Conservation (phyloP, 2,329 filamentous ascomycete species). For the Didymella lethalis region DNA sequence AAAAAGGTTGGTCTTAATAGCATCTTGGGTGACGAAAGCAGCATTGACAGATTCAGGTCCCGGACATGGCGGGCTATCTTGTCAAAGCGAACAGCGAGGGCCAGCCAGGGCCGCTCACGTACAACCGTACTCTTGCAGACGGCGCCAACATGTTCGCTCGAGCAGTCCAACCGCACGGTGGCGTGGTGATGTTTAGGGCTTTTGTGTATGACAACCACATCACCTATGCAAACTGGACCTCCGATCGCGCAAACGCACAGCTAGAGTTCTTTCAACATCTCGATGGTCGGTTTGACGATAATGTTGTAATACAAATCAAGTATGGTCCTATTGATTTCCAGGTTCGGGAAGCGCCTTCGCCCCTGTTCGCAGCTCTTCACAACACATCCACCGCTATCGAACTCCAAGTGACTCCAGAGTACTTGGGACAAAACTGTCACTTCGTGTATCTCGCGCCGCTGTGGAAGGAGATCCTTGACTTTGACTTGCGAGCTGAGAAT, state of each 20-base stretch:
- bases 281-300: constrained; percentile 72
- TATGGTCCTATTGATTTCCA: constrained; percentile 79
- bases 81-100: constrained; percentile 78
- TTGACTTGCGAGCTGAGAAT: constrained; percentile 69
- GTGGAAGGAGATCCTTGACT: constrained; percentile 73
- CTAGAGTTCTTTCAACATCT: constrained; percentile 71
- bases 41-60: constrained; percentile 38
- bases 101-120: constrained; percentile 72
- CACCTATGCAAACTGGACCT: constrained; percentile 67
- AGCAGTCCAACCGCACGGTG: constrained; percentile 90
- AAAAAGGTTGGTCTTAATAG: constrained; percentile 52
- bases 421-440: constrained; percentile 74
- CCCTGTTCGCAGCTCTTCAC: constrained; percentile 65
- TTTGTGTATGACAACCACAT: constrained; percentile 72
- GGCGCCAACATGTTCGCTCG: constrained; percentile 78
- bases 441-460: constrained; percentile 72
- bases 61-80: constrained; percentile 73
- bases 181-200: constrained; percentile 77
- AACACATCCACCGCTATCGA: constrained; percentile 66
- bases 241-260: constrained; percentile 73
- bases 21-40: not conserved
- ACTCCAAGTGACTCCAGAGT: constrained; percentile 73
- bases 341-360: constrained; percentile 71
- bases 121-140: constrained; percentile 73
- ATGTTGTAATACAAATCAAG: constrained; percentile 77